Percentiles rank a stretch among this genome's conserved stretches.
phyloP scores from a whole-genome alignment of 192 early-diverging fungal species.

The Gaertneriomyces sp. region DNA sequence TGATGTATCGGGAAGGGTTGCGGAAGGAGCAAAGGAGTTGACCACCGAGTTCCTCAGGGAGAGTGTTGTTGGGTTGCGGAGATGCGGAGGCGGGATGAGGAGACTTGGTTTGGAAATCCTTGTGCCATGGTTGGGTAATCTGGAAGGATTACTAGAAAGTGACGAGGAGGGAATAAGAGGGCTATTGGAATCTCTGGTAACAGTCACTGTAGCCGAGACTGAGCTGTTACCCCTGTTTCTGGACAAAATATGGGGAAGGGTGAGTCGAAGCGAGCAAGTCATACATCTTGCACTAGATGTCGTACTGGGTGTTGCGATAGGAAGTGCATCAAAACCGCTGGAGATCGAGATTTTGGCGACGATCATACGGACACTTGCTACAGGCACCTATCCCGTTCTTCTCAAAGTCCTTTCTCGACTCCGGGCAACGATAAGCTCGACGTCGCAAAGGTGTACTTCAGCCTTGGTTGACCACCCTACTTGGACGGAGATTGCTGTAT shows the following conservation, averaged over 20 bases:
- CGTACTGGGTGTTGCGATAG: conserved; percentile 75
- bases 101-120: conserved; percentile 85
- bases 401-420: conserved; percentile 79
- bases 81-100: conserved; percentile 63
- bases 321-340: conserved; percentile 71
- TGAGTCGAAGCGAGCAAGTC: conserved; percentile 78
- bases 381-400: conserved; percentile 60
- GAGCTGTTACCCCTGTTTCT: conserved; percentile 84
- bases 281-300: conserved; percentile 75
- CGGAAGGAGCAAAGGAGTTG: conserved; percentile 67
- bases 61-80: conserved; percentile 75
- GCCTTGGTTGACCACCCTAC: conserved; percentile 75
- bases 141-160: conserved; percentile 56
- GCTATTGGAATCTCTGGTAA: conserved; percentile 73
- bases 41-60: conserved; percentile 89
- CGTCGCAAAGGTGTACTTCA: conserved; percentile 67
- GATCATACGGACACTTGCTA: conserved; percentile 77
- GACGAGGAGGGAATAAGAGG: conserved; percentile 60
- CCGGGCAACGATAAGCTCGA: conserved; percentile 77
- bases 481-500: conserved; percentile 90
- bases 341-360: conserved; percentile 82
- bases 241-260: conserved; percentile 75
- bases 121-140: conserved; percentile 81
- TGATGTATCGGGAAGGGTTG: conserved; percentile 76
- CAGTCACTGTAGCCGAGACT: conserved; percentile 76